Evolutionary conservation across 306 rosid genomes (phyloP).

Genomic region (Quercus berberidifolia): DNA sequence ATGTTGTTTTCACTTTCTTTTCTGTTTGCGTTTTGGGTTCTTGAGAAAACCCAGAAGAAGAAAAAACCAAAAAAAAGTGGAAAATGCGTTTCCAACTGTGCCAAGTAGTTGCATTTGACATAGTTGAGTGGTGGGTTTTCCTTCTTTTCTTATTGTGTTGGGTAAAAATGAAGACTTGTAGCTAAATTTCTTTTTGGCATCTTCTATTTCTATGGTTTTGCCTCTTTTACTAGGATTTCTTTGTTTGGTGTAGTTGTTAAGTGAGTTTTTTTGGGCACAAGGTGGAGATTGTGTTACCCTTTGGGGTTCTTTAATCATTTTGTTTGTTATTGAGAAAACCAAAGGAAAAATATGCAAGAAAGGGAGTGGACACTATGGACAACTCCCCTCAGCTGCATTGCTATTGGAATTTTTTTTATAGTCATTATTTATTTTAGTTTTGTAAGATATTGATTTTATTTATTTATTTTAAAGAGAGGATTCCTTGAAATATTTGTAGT

Average conservation of each 20-base stretch:
- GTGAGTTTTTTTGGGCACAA: too few relatives aligned
- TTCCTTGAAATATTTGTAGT: slow-evolving; percentile 34
- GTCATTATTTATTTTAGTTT: too few relatives aligned
- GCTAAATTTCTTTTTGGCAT: not conserved
- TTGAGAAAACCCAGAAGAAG: slow-evolving; percentile 16
- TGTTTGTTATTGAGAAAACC: not conserved
- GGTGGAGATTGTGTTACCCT: not conserved
- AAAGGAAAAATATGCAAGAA: not conserved
- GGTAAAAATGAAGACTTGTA: not conserved
- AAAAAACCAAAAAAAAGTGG: not conserved
- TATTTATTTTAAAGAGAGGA: not conserved
- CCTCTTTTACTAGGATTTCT: not conserved
- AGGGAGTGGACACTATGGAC: not conserved
- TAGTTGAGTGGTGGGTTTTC: slow-evolving; percentile 8
- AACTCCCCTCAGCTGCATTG: not conserved
- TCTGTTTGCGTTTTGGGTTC: not conserved
- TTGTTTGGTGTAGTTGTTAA: too few relatives aligned
- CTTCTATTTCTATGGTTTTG: not conserved
- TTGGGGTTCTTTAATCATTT: too few relatives aligned
- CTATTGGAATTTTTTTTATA: not conserved
- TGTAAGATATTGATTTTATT: too few relatives aligned
- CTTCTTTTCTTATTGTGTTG: not conserved
- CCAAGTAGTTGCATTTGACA: not conserved
- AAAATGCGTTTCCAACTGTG: not conserved
- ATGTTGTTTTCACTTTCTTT: not conserved